phyloP scores from a whole-genome alignment of 768 basidiomycete species.

The Nidula microcarpa region DNA sequence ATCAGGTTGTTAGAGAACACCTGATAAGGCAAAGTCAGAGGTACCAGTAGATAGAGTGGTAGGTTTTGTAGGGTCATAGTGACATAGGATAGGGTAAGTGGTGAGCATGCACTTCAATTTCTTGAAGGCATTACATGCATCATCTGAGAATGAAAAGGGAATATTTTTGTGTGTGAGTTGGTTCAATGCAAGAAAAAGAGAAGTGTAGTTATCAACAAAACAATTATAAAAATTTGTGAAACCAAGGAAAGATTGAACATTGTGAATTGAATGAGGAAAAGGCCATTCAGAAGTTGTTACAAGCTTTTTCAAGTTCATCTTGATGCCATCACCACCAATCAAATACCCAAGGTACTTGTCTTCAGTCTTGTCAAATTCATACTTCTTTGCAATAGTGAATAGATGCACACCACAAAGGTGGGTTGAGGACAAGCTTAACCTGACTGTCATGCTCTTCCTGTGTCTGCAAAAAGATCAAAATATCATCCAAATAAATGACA shows the following conservation, averaged over 20 bases:
- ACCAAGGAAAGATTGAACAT: slow-evolving; percentile 38
- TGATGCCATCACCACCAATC: slow-evolving; percentile 20
- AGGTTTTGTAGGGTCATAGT: slow-evolving; percentile 23
- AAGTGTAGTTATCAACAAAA: slow-evolving; percentile 32
- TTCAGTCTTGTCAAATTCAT: slow-evolving; percentile 26
- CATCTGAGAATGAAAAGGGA: slow-evolving; percentile 7
- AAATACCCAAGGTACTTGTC: slow-evolving; percentile 41
- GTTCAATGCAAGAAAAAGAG: slow-evolving; percentile 13
- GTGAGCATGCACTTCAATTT: slow-evolving; percentile 20
- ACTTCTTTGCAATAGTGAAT: slow-evolving; percentile 36
- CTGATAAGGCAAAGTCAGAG: slow-evolving; percentile 28
- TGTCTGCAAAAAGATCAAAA: slow-evolving; percentile 28
- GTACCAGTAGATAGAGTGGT: slow-evolving; percentile 23
- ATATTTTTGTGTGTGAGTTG: slow-evolving; percentile 14
- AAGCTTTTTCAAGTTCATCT: slow-evolving; percentile 38
- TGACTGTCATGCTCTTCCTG: slow-evolving; percentile 27
- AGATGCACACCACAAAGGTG: slow-evolving; percentile 20
- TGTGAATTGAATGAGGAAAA: slow-evolving; percentile 7
- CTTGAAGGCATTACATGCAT: slow-evolving; percentile 16
- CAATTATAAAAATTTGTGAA: slow-evolving; percentile 42
- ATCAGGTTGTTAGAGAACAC: slow-evolving; percentile 24
- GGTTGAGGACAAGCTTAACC: slow-evolving; percentile 26
- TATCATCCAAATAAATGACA: slow-evolving; percentile 32
- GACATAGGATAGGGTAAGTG: slow-evolving; percentile 23
- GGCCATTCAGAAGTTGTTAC: slow-evolving; percentile 33